These are phyloP conservation scores for Ascochyta lentis DNA, from an alignment of 2,329 filamentous ascomycete species.

Conservation along the genomic window DNA sequence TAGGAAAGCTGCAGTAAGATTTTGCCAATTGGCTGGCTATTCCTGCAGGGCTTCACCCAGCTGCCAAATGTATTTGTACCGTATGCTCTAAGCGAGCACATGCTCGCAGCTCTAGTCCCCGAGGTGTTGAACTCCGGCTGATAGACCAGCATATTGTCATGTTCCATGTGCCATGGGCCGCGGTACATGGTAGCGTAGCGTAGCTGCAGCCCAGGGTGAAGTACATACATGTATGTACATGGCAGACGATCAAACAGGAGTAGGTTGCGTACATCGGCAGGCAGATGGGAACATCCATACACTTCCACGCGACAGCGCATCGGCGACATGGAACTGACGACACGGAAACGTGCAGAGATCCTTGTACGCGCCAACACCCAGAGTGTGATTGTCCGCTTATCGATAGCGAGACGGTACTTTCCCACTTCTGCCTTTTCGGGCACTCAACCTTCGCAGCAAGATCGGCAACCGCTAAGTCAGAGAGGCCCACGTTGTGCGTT, in stretches of 20 bases:
- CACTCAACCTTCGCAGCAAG: conserved; percentile 8
- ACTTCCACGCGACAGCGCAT: neutral
- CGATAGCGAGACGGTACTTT: conserved; percentile 13
- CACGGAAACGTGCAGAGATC: neutral
- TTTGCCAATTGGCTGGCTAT: conserved; percentile 14
- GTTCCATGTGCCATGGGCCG: neutral
- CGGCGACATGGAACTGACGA: neutral
- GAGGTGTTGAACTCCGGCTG: neutral
- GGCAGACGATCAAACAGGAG: neutral
- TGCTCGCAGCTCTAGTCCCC: conserved; percentile 29
- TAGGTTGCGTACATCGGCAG: conserved; percentile 2
- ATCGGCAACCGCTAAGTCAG: conserved; percentile 31
- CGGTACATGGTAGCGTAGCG: conserved; percentile 10
- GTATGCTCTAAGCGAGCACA: conserved; percentile 21
- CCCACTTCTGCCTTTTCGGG: conserved; percentile 1
- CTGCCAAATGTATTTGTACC: neutral
- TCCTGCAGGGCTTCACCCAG: conserved; percentile 4
- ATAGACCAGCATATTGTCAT: conserved; percentile 10
- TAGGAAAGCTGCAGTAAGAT: neutral
- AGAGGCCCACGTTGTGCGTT: conserved; percentile 34
- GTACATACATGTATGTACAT: conserved; percentile 3
- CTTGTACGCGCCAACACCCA: neutral
- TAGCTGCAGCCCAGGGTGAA: conserved; percentile 6
- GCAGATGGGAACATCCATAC: neutral
- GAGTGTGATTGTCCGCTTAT: conserved; percentile 11